Conservation (phyloP, 495 filamentous ascomycete species). For the Xylaria palmicola region DNA sequence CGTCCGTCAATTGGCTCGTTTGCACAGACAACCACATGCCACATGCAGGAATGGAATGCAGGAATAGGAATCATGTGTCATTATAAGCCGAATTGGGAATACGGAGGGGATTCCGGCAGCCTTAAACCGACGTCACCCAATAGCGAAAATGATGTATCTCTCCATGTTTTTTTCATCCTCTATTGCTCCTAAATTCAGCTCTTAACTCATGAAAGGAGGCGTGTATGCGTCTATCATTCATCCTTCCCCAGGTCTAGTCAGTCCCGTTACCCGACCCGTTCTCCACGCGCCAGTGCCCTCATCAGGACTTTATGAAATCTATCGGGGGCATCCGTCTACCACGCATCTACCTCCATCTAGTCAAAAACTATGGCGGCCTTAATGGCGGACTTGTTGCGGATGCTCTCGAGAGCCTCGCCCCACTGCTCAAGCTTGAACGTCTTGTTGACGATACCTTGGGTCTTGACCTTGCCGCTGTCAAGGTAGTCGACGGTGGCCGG, state of each 20-base stretch:
- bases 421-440: slow-evolving; percentile 52
- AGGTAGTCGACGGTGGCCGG: slow-evolving; percentile 69
- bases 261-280: neutral
- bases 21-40: neutral
- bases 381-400: slow-evolving; percentile 66
- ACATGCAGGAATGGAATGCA: too few species aligned
- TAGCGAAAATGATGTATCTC: neutral
- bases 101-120: neutral
- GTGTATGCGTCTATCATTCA: neutral
- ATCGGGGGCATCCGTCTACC: neutral
- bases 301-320: neutral
- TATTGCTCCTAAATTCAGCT: neutral
- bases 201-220: neutral
- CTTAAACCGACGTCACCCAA: neutral
- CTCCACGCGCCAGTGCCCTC: neutral
- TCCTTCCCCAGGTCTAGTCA: neutral
- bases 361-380: slow-evolving; percentile 72
- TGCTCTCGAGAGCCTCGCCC: slow-evolving; percentile 54
- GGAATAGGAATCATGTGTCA: neutral
- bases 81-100: neutral
- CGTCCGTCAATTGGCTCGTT: neutral
- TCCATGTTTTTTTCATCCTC: neutral
- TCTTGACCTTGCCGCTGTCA: slow-evolving; percentile 64
- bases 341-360: slow-evolving; percentile 26
- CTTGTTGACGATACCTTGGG: slow-evolving; percentile 55